Conservation (phyloP, 257 asterid species). For the Penstemon newberryi region DNA sequence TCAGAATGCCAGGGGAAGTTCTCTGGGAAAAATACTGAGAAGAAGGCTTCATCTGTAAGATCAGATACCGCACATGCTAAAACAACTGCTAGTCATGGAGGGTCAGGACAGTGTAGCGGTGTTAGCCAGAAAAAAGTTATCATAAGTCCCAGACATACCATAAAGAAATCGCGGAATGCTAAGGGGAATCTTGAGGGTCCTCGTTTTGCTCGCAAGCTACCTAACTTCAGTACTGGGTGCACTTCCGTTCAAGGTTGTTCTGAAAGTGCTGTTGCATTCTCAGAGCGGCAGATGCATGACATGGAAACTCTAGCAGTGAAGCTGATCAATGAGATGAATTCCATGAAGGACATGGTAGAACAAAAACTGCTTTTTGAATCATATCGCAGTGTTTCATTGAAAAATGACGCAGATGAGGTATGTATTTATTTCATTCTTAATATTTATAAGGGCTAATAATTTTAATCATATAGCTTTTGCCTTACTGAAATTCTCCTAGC, state of each 20-base stretch:
- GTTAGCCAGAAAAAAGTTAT: constrained; percentile 38
- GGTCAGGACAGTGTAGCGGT: constrained; percentile 23
- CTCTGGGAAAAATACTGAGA: constrained; percentile 38
- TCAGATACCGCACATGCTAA: constrained; percentile 33
- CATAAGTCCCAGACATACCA: constrained; percentile 36
- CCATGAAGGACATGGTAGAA: constrained; percentile 82
- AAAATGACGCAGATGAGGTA: constrained; percentile 86
- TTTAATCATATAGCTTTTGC: neutral
- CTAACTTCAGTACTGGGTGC: constrained; percentile 63
- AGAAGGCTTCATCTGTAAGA: constrained; percentile 37
- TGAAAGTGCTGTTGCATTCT: constrained; percentile 77
- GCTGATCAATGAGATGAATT: constrained; percentile 77
- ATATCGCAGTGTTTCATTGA: constrained; percentile 64
- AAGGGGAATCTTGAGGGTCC: constrained; percentile 68
- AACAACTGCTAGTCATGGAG: constrained; percentile 33
- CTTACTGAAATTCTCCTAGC: neutral
- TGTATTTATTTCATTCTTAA: neutral
- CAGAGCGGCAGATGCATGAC: constrained; percentile 87
- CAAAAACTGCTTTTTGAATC: constrained; percentile 76
- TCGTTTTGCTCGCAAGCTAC: constrained; percentile 58
- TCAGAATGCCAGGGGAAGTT: constrained; percentile 55
- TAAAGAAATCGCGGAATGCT: constrained; percentile 44
- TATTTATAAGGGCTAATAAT: constrained; percentile 14
- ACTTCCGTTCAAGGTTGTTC: constrained; percentile 74
- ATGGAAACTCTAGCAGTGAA: constrained; percentile 72